These are phyloP conservation scores for Neospora caninum DNA, from an alignment of 169 alveolate species.

Conservation along the genomic window DNA sequence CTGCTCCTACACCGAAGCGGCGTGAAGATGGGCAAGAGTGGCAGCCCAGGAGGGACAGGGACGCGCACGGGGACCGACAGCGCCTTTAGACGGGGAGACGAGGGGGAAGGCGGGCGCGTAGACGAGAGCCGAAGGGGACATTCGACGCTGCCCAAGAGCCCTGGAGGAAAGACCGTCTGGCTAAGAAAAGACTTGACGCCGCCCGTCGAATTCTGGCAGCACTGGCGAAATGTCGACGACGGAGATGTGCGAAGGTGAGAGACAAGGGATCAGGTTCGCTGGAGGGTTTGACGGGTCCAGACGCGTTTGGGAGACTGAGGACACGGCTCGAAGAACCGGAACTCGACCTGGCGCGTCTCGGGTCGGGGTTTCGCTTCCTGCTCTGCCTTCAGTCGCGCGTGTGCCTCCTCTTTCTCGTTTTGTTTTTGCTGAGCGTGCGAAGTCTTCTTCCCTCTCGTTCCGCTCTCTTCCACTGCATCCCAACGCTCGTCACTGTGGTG, in stretches of 20 bases:
- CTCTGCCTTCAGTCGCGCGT: too few relatives aligned
- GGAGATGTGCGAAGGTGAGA: not conserved
- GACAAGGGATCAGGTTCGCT: too few relatives aligned
- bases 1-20: not conserved
- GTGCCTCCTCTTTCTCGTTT: too few relatives aligned
- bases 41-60: not conserved
- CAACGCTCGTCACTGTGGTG: too few relatives aligned
- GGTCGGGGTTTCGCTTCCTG: too few relatives aligned
- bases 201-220: conserved; percentile 19
- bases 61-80: not conserved
- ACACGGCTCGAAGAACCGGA: too few relatives aligned
- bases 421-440: too few relatives aligned
- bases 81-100: not conserved
- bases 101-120: not conserved
- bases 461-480: too few relatives aligned
- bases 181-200: not conserved
- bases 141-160: not conserved
- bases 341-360: too few relatives aligned
- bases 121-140: not conserved
- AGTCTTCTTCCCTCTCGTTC: too few relatives aligned
- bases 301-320: too few relatives aligned
- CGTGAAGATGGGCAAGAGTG: conserved; percentile 24
- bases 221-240: conserved; percentile 31
- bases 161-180: not conserved
- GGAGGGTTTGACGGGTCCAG: too few relatives aligned